Conservation (phyloP, 192 early-diverging fungal species). For the Dissophora globulifera region DNA sequence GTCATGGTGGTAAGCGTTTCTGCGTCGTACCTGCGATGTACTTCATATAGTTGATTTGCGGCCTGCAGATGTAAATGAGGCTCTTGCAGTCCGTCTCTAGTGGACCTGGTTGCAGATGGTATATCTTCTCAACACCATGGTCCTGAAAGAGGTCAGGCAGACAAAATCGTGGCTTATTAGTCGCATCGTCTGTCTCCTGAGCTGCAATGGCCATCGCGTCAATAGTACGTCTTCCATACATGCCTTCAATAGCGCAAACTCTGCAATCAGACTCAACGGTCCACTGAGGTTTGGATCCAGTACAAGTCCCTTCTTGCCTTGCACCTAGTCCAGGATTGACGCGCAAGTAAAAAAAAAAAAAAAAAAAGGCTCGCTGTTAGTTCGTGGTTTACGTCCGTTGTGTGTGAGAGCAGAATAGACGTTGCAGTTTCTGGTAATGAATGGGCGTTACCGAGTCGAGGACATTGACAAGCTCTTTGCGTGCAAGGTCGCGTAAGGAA, state of each 20-base stretch:
- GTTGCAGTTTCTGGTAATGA: too few relatives aligned
- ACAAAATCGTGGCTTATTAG: background rate
- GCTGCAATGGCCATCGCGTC: background rate
- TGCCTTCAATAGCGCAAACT: slow-evolving; percentile 88
- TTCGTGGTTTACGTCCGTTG: too few relatives aligned
- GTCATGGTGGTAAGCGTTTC: background rate
- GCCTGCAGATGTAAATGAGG: slow-evolving; percentile 88
- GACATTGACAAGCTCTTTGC: slow-evolving; percentile 72
- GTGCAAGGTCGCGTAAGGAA: slow-evolving; percentile 67
- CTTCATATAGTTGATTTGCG: slow-evolving; percentile 82
- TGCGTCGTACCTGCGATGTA: slow-evolving; percentile 75
- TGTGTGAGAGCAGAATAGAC: too few relatives aligned
- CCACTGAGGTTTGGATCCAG: slow-evolving; percentile 87
- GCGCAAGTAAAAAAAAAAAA: too few relatives aligned
- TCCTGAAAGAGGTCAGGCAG: too few relatives aligned
- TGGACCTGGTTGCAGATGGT: slow-evolving; percentile 74
- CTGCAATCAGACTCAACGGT: slow-evolving; percentile 86
- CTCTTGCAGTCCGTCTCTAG: slow-evolving; percentile 77
- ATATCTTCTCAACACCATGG: slow-evolving; percentile 96
- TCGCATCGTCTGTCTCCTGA: background rate
- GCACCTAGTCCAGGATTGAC: too few relatives aligned
- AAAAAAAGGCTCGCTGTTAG: too few relatives aligned
- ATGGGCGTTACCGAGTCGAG: slow-evolving; percentile 73
- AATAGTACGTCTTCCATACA: slow-evolving; percentile 1
- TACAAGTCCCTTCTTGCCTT: slow-evolving; percentile 90